Evolutionary conservation across 2,329 filamentous ascomycete species (phyloP), one percentile per base, ranked within the genome.

Genomic region (Dactylonectria estremocensis): DNA sequence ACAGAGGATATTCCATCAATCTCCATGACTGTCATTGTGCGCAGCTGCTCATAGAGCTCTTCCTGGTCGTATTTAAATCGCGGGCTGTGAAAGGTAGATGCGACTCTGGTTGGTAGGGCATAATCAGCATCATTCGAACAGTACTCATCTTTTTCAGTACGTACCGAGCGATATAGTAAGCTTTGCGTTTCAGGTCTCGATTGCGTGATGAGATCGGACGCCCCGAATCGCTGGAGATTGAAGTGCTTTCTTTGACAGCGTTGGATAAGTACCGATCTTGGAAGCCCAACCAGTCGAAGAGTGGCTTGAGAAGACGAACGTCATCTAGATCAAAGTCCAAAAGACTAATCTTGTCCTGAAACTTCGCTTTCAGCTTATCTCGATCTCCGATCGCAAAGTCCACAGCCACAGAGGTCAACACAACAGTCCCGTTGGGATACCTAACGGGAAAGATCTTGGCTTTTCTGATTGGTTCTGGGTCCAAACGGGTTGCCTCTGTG

Each of bases 381-480:
- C 70, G 63, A 33, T 73, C 72, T 35, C 45, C 70, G 54, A 73
- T 73, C 0, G 59, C 61, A n/a, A 73, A 73, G 1, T 59, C 58
- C 1, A 69, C 49, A 5, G 11, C 18, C 4, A 58, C 13, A n/a
- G 65, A 72, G 1, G 53, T 20, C n/a, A 72, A 24, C 0, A 5
- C 3, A 9, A 63, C 13, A 5, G 35, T 62, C 0, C 55, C 64
- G 11, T 58, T 64, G 0, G 70, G 61, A 9, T 71, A 63, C 13
- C 35, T 45, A 1, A 72, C 9, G 0, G 71, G 71, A 40, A 73
- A 73, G 0, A 72, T n/a, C 16, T 50, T 68, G 3, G 70, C 69
- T 9, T 33, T 18, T 49, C 43, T 64, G 5, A 74, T 61, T 1
- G 70, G 70, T 1, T 61, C 53, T 2, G 70, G 67, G 11, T 72